Evolutionary conservation across 2,329 filamentous ascomycete genomes (phyloP).

Genomic region (Dactylellina sp.): DNA sequence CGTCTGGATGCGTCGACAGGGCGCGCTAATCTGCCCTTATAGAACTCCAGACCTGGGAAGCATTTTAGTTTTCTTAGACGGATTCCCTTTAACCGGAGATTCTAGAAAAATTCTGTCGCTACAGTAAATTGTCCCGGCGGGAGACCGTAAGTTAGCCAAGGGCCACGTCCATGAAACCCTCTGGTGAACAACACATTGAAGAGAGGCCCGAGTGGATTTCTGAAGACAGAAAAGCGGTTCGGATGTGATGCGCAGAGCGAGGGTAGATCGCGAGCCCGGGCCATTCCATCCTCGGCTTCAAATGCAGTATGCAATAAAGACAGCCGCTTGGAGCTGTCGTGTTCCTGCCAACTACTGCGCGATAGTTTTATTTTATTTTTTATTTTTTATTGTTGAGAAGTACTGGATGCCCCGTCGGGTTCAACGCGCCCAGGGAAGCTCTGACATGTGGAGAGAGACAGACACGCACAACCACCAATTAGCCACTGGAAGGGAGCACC

Average conservation of each 20-base stretch:
- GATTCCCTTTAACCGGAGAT: conserved; percentile 38
- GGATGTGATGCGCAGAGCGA: conserved; percentile 42
- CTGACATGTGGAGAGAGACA: conserved; percentile 55
- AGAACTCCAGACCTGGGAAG: conserved; percentile 47
- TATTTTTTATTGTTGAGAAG: conserved; percentile 32
- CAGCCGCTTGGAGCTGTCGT: conserved; percentile 40
- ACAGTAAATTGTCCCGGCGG: conserved; percentile 6
- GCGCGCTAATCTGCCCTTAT: conserved; percentile 43
- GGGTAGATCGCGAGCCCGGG: conserved; percentile 38
- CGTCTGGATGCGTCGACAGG: conserved; percentile 42
- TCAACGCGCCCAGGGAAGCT: conserved; percentile 31
- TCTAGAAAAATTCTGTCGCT: conserved; percentile 53
- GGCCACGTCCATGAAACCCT: neutral
- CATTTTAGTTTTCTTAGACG: conserved; percentile 42
- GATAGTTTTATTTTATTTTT: too few species aligned
- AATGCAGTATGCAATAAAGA: conserved; percentile 22
- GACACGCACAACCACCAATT: neutral
- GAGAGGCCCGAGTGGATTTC: conserved; percentile 9
- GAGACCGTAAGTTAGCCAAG: neutral
- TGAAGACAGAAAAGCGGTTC: conserved; percentile 29
- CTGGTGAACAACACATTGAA: conserved; percentile 4
- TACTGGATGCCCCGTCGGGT: conserved; percentile 26
- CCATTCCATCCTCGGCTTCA: conserved; percentile 46
- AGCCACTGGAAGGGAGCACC: conserved; percentile 9
- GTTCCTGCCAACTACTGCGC: too few species aligned